Conservation (phyloP, 1,284 basidiomycete genomes). For the Apiotrichum akiyoshidainum region DNA sequence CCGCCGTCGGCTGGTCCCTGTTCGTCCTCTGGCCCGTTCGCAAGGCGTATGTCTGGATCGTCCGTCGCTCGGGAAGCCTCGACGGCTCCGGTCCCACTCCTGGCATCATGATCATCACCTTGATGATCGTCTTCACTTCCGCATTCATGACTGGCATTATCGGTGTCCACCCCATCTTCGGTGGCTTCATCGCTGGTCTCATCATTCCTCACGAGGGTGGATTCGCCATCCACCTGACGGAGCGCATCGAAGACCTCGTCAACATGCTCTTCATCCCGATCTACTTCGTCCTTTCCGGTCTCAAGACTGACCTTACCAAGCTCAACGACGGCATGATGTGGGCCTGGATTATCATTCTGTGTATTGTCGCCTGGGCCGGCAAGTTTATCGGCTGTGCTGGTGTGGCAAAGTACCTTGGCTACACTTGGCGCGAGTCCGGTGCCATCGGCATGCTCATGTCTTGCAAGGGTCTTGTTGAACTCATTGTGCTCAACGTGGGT, state of each 20-base stretch:
- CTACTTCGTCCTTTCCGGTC: constrained; percentile 77
- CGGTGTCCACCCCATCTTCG: constrained; percentile 72
- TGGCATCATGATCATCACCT: constrained; percentile 69
- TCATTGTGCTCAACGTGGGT: constrained; percentile 91
- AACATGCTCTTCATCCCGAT: constrained; percentile 70
- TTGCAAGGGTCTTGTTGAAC: constrained; percentile 82
- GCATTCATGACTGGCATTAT: constrained; percentile 81
- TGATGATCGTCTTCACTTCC: constrained; percentile 71
- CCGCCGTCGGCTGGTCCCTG: constrained; percentile 75
- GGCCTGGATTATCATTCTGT: constrained; percentile 81
- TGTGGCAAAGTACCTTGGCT: constrained; percentile 65
- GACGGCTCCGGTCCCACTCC: constrained; percentile 64
- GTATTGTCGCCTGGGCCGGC: constrained; percentile 71
- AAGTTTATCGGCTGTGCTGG: constrained; percentile 70
- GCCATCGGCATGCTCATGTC: constrained; percentile 89
- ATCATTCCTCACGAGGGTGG: constrained; percentile 85
- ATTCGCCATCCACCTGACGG: constrained; percentile 70
- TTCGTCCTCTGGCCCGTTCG: constrained; percentile 72
- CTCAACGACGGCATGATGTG: constrained; percentile 70
- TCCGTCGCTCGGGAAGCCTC: constrained; percentile 71
- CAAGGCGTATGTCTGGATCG: constrained; percentile 64
- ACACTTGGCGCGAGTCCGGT: constrained; percentile 71
- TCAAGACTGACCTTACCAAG: constrained; percentile 76
- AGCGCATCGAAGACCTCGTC: constrained; percentile 73
- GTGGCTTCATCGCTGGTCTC: constrained; percentile 81